phyloP scores from a whole-genome alignment of 2,329 filamentous ascomycete species.

The Colletotrichum falcatum region DNA sequence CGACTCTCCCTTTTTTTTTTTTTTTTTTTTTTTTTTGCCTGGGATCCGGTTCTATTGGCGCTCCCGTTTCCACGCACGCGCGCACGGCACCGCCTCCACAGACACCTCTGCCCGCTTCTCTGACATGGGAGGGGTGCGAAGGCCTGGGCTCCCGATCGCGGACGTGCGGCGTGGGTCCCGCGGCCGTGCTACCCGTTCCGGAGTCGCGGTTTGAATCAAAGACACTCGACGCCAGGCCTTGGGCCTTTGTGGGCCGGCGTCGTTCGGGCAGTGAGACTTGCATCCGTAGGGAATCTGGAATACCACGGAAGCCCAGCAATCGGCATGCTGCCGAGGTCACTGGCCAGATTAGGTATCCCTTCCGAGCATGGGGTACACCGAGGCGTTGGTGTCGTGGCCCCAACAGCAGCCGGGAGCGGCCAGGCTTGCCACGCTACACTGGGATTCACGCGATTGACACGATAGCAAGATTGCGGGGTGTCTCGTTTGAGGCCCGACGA shows the following conservation, averaged over 20 bases:
- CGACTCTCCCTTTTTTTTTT: slow-evolving; percentile 25
- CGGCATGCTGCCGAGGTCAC: neutral
- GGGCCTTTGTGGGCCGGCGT: slow-evolving; percentile 14
- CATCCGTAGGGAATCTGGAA: neutral
- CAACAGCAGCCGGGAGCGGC: neutral
- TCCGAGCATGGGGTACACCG: too few species aligned
- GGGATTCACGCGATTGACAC: neutral
- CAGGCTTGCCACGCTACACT: neutral
- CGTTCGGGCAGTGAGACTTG: slow-evolving; percentile 3
- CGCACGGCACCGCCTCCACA: neutral
- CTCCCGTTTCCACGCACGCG: neutral
- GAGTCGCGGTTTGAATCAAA: slow-evolving; percentile 7
- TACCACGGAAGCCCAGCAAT: neutral
- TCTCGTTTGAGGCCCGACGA: neutral
- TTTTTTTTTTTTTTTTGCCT: too few species aligned
- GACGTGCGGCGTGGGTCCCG: neutral
- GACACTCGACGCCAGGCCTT: neutral
- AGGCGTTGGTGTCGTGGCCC: neutral
- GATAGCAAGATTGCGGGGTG: neutral
- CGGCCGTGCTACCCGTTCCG: slow-evolving; percentile 23
- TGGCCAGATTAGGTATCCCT: neutral
- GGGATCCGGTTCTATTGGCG: slow-evolving; percentile 7
- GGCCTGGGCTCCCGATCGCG: slow-evolving; percentile 2
- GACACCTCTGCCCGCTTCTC: slow-evolving; percentile 1
- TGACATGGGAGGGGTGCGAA: slow-evolving; percentile 25